Percentiles rank a stretch among this genome's conserved stretches.
Evolutionary conservation across 1,284 basidiomycete genomes (phyloP).

Genomic region (Papiliotrema laurentii): DNA sequence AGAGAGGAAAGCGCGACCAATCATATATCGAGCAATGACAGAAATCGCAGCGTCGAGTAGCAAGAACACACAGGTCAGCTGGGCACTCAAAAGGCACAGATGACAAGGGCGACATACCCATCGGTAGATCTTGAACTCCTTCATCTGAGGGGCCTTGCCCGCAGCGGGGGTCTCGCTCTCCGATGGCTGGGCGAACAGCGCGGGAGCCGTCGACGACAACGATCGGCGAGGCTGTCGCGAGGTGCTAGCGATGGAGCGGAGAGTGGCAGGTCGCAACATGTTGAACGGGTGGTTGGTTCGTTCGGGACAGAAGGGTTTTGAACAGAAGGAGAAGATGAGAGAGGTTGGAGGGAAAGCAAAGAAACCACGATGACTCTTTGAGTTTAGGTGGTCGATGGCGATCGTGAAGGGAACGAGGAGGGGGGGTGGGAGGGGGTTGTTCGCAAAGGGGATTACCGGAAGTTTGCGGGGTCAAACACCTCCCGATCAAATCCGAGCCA

Average conservation of each 20-base stretch:
- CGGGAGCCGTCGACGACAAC: slow-evolving; percentile 3
- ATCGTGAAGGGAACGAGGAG: background rate
- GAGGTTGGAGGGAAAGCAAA: background rate
- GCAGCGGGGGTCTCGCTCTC: slow-evolving; percentile 26
- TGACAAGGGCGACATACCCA: slow-evolving; percentile 77
- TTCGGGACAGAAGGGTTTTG: background rate
- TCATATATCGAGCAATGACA: background rate
- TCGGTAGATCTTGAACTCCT: slow-evolving; percentile 95
- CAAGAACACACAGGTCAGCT: too few relatives aligned
- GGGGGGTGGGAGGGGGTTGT: background rate
- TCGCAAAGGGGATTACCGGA: background rate
- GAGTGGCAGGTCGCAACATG: slow-evolving; percentile 3
- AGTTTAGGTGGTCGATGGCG: background rate
- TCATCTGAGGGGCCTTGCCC: slow-evolving; percentile 52
- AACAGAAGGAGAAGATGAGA: background rate
- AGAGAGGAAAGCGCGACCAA: too few relatives aligned
- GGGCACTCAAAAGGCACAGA: too few relatives aligned
- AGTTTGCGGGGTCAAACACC: background rate
- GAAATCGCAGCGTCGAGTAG: background rate
- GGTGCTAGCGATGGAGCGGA: slow-evolving; percentile 2
- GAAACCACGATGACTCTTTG: background rate
- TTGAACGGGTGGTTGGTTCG: too few relatives aligned
- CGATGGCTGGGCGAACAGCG: slow-evolving; percentile 30
- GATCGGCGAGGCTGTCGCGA: slow-evolving; percentile 5
- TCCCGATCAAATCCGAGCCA: background rate